Evolutionary conservation across 176 grass and related monocot species (phyloP).

Genomic region (Oryza glumipatula): DNA sequence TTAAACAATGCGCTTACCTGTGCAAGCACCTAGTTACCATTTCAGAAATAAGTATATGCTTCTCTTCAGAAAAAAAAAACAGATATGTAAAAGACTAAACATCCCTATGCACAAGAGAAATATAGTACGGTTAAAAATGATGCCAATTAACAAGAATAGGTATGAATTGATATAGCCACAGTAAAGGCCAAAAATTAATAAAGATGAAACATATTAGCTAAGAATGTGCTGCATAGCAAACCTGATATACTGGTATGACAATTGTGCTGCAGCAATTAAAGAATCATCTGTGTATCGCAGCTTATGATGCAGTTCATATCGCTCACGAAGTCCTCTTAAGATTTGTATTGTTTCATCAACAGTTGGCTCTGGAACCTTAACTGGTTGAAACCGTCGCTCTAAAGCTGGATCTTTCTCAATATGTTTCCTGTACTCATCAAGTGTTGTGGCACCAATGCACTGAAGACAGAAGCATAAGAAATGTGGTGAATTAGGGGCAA

Average conservation of each 20-base stretch:
- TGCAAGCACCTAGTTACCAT: slow-evolving; percentile 6
- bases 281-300: slow-evolving; percentile 89
- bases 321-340: slow-evolving; percentile 90
- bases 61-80: neutral
- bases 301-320: slow-evolving; percentile 98
- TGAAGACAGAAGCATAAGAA: slow-evolving; percentile 49
- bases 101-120: neutral
- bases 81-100: neutral
- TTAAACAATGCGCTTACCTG: neutral
- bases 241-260: slow-evolving; percentile 99
- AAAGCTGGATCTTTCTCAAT: slow-evolving; percentile 97
- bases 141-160: slow-evolving; percentile 6
- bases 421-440: slow-evolving; percentile 99
- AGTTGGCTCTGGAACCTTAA: slow-evolving; percentile 95
- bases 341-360: slow-evolving; percentile 99
- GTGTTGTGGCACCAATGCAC: slow-evolving; percentile 97
- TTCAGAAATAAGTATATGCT: neutral
- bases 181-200: slow-evolving; percentile 1
- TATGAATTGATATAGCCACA: neutral
- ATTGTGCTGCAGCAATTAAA: slow-evolving; percentile 80
- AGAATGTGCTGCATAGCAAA: slow-evolving; percentile 28
- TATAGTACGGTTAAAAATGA: neutral
- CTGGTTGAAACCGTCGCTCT: slow-evolving; percentile 97
- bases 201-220: neutral
- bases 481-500: slow-evolving; percentile 16